Conservation (phyloP, 495 filamentous ascomycete genomes). For the Penicillium coprophilum region DNA sequence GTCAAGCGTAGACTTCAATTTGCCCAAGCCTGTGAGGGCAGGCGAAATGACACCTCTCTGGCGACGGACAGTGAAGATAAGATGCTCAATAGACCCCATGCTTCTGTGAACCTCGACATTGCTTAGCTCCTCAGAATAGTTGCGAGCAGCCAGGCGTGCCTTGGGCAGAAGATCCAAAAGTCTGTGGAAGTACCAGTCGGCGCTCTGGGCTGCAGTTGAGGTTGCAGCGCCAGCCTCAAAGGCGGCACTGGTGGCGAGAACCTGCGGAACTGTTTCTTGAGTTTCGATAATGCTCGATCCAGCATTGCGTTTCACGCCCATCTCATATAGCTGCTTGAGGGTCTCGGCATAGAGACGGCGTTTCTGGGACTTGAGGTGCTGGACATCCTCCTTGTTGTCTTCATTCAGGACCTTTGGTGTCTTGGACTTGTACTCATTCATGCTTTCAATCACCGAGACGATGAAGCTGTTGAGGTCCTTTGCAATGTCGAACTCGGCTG, state of each 20-base stretch:
- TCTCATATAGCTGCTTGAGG: slow-evolving; percentile 72
- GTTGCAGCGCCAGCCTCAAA: slow-evolving; percentile 28
- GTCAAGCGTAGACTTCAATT: slow-evolving; percentile 36
- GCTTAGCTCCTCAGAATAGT: slow-evolving; percentile 82
- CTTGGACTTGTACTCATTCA: slow-evolving; percentile 70
- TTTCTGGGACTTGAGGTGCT: slow-evolving; percentile 87
- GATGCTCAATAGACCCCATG: slow-evolving; percentile 76
- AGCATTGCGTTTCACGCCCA: slow-evolving; percentile 85
- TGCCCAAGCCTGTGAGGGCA: slow-evolving; percentile 37
- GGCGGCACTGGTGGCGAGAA: slow-evolving; percentile 57
- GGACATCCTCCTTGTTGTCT: slow-evolving; percentile 76
- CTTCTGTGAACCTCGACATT: slow-evolving; percentile 73
- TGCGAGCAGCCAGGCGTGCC: slow-evolving; percentile 60
- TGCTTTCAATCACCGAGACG: slow-evolving; percentile 62
- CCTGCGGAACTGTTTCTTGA: slow-evolving; percentile 66
- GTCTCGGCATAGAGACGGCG: slow-evolving; percentile 88
- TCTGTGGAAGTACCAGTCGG: slow-evolving; percentile 77
- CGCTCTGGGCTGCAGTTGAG: slow-evolving; percentile 32
- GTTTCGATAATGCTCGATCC: slow-evolving; percentile 63
- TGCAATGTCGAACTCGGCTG: slow-evolving; percentile 53
- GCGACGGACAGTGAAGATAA: slow-evolving; percentile 64
- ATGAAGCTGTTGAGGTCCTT: slow-evolving; percentile 66
- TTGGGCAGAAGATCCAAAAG: slow-evolving; percentile 67
- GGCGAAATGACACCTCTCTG: slow-evolving; percentile 61
- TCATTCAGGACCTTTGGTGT: slow-evolving; percentile 75